A percentile compares a stretch with the other conserved stretches of the same genome.
These are phyloP conservation scores for Eutrema heterophyllum DNA, from an alignment of 345 rosid species.

Conservation along the genomic window DNA sequence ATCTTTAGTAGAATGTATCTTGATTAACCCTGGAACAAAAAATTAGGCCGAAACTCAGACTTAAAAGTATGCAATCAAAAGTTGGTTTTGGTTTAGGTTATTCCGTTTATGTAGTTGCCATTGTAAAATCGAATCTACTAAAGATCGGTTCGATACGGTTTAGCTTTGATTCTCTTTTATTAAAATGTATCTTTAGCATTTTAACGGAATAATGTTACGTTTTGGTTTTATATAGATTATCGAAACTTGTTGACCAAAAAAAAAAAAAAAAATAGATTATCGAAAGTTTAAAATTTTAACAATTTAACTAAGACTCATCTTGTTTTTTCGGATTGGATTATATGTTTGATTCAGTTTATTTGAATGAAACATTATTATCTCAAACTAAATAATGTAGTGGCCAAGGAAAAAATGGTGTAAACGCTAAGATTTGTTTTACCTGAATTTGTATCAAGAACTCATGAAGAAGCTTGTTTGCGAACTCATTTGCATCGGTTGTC, in stretches of 20 bases:
- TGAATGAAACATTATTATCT: too few relatives aligned
- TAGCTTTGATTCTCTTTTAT: too few relatives aligned
- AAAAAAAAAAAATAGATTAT: too few relatives aligned
- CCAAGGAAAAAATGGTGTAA: background rate
- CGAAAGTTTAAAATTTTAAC: background rate
- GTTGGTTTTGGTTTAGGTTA: background rate
- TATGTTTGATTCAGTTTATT: background rate
- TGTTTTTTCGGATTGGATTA: background rate
- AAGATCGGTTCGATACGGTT: background rate
- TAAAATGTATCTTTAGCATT: too few relatives aligned
- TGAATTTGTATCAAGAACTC: slow-evolving; percentile 8
- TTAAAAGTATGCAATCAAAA: background rate
- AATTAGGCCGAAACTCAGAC: background rate
- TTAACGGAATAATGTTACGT: background rate
- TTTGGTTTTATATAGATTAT: background rate
- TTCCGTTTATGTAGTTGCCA: background rate
- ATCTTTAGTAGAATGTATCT: background rate
- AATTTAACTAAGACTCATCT: background rate
- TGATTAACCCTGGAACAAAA: background rate
- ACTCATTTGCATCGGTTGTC: background rate
- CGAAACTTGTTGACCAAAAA: too few relatives aligned
- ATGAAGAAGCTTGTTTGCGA: slow-evolving; percentile 20
- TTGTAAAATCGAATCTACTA: background rate
- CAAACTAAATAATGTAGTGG: background rate
- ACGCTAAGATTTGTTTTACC: background rate